Percentiles rank a stretch among this genome's conserved stretches.
Evolutionary conservation across 1,139 yeast genomes (phyloP).

Genomic region (Sugiyamaella paludigena): DNA sequence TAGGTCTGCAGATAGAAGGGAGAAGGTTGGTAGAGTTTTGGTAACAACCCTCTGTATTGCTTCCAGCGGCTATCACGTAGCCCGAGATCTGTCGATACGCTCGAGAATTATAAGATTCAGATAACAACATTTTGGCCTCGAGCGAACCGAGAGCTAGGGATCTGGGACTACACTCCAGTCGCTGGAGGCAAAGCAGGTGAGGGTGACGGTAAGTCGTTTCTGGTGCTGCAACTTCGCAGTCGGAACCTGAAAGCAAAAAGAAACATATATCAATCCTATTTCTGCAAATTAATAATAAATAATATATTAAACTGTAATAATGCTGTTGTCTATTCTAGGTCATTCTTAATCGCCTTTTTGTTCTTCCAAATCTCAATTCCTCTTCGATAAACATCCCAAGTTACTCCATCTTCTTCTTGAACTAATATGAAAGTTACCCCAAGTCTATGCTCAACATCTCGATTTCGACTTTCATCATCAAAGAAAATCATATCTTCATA

Average conservation of each 20-base stretch:
- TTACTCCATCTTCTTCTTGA: slow-evolving; percentile 49
- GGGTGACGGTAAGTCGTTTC: no score
- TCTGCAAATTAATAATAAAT: neutral
- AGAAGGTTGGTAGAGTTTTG: no score
- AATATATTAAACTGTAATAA: neutral
- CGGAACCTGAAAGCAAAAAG: no score
- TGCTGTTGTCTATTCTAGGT: neutral
- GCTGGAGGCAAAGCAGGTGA: no score
- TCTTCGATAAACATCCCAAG: slow-evolving; percentile 45
- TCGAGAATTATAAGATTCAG: no score
- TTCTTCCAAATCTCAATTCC: slow-evolving; percentile 25
- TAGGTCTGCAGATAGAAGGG: neutral
- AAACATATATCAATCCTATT: neutral
- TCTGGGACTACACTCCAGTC: no score
- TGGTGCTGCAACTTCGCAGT: no score
- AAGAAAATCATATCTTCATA: slow-evolving; percentile 56
- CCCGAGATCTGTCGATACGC: no score
- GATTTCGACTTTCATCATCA: slow-evolving; percentile 68
- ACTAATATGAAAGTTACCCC: slow-evolving; percentile 63
- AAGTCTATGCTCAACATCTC: slow-evolving; percentile 55
- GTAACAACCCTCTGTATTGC: no score
- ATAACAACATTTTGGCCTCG: no score
- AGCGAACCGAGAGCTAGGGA: no score
- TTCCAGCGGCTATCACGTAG: no score
- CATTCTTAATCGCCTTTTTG: slow-evolving; percentile 4